phyloP scores from a whole-genome alignment of 805 yeast genomes.

The Alloascoidea hylecoeti region DNA sequence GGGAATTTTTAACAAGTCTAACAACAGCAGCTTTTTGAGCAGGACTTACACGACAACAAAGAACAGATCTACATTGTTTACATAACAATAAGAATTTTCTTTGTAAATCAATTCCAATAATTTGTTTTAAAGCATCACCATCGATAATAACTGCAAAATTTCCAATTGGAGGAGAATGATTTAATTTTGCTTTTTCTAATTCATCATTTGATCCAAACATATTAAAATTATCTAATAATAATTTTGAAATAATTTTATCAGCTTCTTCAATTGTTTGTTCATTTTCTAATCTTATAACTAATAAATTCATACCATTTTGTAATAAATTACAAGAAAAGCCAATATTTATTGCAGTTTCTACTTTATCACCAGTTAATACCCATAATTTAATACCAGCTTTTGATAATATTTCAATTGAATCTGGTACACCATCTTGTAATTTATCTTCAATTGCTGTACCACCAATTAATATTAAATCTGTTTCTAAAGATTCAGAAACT shows the following conservation, averaged over 20 bases:
- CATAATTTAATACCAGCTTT: conserved; percentile 74
- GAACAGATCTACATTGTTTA: conserved; percentile 68
- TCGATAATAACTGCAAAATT: conserved; percentile 61
- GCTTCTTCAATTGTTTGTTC: conserved; percentile 41
- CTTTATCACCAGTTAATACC: conserved; percentile 82
- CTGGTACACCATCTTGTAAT: conserved; percentile 79
- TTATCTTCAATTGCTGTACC: conserved; percentile 85
- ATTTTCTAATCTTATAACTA: conserved; percentile 40
- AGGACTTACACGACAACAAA: conserved; percentile 83
- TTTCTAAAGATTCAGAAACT: conserved; percentile 62
- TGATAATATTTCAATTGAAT: conserved; percentile 53
- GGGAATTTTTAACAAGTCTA: conserved; percentile 54
- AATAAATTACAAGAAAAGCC: conserved; percentile 75
- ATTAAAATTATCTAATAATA: conserved; percentile 38
- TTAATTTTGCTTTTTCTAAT: conserved; percentile 32
- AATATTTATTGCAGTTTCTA: conserved; percentile 82
- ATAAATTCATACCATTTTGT: conserved; percentile 61
- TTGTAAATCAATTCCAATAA: conserved; percentile 28
- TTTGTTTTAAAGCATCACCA: conserved; percentile 61
- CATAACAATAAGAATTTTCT: conserved; percentile 57
- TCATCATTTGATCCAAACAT: conserved; percentile 48
- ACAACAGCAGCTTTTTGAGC: conserved; percentile 82
- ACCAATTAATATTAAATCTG: conserved; percentile 50
- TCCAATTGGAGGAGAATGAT: conserved; percentile 56
- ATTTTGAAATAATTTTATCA: conserved; percentile 32